Percentiles rank a stretch among this genome's conserved stretches.
phyloP scores from a whole-genome alignment of 805 yeast species.

The Metschnikowia anglica region DNA sequence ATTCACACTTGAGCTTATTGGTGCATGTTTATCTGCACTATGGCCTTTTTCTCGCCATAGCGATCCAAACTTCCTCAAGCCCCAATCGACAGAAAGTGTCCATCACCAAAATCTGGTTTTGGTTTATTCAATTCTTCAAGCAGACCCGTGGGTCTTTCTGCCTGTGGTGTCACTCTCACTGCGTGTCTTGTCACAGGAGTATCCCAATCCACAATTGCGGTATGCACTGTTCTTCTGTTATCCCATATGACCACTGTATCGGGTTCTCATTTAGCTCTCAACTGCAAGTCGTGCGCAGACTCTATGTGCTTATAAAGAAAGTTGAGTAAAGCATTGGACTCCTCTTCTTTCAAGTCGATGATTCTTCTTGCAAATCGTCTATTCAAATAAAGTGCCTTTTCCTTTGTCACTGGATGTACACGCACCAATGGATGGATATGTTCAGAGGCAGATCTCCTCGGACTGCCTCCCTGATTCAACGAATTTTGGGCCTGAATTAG shows the following conservation, averaged over 20 bases:
- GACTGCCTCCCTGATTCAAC: slow-evolving; percentile 30
- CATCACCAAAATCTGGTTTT: slow-evolving; percentile 6
- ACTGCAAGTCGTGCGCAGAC: slow-evolving; percentile 33
- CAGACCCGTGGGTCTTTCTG: slow-evolving; percentile 36
- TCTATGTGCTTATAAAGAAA: slow-evolving; percentile 35
- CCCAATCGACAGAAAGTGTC: slow-evolving; percentile 1
- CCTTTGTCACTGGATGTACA: slow-evolving; percentile 35
- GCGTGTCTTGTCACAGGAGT: slow-evolving; percentile 37
- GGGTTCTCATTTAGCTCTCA: slow-evolving; percentile 38
- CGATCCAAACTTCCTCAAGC: neutral
- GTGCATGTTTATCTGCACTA: neutral
- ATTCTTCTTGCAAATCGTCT: slow-evolving; percentile 33
- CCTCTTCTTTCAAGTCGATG: slow-evolving; percentile 36
- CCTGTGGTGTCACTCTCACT: slow-evolving; percentile 37
- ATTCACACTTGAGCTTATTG: too few species aligned
- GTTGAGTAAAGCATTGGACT: slow-evolving; percentile 29
- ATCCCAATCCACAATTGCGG: slow-evolving; percentile 37
- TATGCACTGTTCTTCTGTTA: slow-evolving; percentile 34
- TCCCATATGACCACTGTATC: slow-evolving; percentile 39
- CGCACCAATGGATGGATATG: slow-evolving; percentile 37
- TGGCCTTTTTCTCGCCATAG: too few species aligned
- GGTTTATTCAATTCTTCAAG: slow-evolving; percentile 36
- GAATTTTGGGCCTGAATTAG: slow-evolving; percentile 32
- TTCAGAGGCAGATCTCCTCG: slow-evolving; percentile 32
- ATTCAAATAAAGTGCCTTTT: slow-evolving; percentile 32